phyloP scores from a whole-genome alignment of 331 rosid species.

The Erythrophleum ivorense region DNA sequence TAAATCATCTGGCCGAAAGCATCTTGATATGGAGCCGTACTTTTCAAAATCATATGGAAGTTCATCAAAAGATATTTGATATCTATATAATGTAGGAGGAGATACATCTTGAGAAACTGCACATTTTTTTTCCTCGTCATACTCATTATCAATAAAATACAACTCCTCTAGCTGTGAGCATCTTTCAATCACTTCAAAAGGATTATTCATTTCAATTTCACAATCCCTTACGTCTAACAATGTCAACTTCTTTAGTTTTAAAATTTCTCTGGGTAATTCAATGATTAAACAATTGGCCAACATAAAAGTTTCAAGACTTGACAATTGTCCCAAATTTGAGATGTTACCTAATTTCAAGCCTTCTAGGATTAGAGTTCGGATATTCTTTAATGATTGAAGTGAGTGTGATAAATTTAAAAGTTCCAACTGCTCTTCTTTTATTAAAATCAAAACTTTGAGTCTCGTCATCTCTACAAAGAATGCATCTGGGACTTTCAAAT shows the following conservation, averaged over 20 bases:
- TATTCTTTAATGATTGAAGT: background rate
- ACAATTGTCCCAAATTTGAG: too few species aligned
- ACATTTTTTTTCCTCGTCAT: too few species aligned
- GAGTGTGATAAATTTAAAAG: background rate
- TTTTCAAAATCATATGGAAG: too few species aligned
- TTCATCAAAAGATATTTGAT: background rate
- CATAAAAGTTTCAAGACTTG: too few species aligned
- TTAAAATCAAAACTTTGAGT: conserved; percentile 15
- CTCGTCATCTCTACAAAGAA: conserved; percentile 22
- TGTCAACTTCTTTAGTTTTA: background rate
- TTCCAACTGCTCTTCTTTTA: too few species aligned
- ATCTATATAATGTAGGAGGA: background rate
- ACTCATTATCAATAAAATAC: background rate
- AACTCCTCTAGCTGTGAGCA: conserved; percentile 28
- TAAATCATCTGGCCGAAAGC: background rate
- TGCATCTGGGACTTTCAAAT: background rate
- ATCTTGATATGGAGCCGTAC: background rate
- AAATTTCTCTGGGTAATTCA: too few species aligned
- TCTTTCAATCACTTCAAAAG: too few species aligned
- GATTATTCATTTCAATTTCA: background rate
- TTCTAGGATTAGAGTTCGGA: conserved; percentile 5
- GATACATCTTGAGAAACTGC: background rate
- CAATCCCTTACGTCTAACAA: background rate
- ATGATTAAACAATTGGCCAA: too few species aligned
- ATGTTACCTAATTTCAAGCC: background rate